Evolutionary conservation across 306 rosid genomes (phyloP), one percentile per base, ranked within the genome.

Genomic region (Cicer cuneatum): DNA sequence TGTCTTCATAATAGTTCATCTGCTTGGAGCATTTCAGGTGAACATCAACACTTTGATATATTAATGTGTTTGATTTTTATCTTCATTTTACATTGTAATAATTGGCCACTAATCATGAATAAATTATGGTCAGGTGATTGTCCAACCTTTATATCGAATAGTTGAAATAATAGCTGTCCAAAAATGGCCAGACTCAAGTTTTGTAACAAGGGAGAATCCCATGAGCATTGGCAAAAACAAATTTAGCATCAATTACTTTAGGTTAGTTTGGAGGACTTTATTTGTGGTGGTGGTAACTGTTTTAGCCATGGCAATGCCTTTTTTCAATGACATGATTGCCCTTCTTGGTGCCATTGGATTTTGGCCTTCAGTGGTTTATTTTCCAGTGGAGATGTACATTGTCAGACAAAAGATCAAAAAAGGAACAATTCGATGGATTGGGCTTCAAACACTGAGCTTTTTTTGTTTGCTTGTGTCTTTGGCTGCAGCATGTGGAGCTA

Each of bases 1-100:
- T 58, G 37, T 77, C 72, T 78, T 81, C 73, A 84, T 87, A 45
- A 76, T 83, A 48, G 80, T 86, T 49, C 92, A 89, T 73, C 57
- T 89, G 1, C 62, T 85, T 7, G 95, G 90, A 37, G 92, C 89
- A 46, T 87, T 68, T 82, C 95, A 87, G 93, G 87, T 88, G 16
- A 37, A 6, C 9, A 49, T 49, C 66, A 8, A 41, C 33, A 3
- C 35, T 29, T 29, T 29, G 35, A 29, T n/a, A n/a, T n/a, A n/a
- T 29, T 52, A 43, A 6, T 29, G 15, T 24, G 21, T 24, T 67
- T 37, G 9, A 24, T 48, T 69, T 37, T 49, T 4, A 40, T 39
- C 41, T 24, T 58, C 10, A 58, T 33, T 24, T 72, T 24, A 58
- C 8, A 46, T 1, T 57, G 29, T 12, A 10, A 51, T 51, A 42